phyloP scores from a whole-genome alignment of 192 early-diverging fungal genomes.

The Backusella tuberculispora region DNA sequence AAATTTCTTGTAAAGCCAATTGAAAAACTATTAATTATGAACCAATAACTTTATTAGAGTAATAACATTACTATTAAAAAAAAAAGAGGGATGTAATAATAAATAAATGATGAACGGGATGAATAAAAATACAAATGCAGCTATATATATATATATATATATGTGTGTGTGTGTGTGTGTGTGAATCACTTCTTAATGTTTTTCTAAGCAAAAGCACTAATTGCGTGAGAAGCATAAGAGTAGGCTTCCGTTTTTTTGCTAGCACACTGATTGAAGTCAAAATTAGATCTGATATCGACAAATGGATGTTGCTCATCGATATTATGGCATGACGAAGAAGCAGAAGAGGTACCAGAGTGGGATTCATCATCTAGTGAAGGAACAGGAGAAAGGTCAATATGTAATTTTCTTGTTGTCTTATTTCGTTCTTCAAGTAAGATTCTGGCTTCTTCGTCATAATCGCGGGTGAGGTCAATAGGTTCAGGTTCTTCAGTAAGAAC shows the following conservation, averaged over 20 bases:
- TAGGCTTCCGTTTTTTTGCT: background rate
- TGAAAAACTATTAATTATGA: too few relatives aligned
- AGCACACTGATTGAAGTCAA: background rate
- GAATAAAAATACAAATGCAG: conserved; percentile 9
- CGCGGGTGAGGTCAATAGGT: conserved; percentile 37
- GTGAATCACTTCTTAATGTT: too few relatives aligned
- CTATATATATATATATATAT: background rate
- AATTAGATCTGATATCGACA: conserved; percentile 9
- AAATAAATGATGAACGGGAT: background rate
- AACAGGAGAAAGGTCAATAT: conserved; percentile 6
- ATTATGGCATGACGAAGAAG: background rate
- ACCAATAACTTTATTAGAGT: background rate
- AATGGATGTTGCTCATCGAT: conserved; percentile 1
- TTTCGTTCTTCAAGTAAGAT: conserved; percentile 24
- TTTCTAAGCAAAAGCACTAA: background rate
- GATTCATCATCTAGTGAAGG: conserved; percentile 1
- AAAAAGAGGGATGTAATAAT: background rate
- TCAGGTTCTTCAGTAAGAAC: conserved; percentile 36
- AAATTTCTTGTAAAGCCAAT: too few relatives aligned
- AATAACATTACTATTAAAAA: conserved; percentile 6
- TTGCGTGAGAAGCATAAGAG: background rate
- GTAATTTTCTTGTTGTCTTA: background rate
- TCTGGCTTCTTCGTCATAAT: conserved; percentile 36
- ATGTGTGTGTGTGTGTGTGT: too few relatives aligned
- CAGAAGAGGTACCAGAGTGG: background rate